phyloP scores from a whole-genome alignment of 805 yeast genomes.

The Candida qinlingensis region DNA sequence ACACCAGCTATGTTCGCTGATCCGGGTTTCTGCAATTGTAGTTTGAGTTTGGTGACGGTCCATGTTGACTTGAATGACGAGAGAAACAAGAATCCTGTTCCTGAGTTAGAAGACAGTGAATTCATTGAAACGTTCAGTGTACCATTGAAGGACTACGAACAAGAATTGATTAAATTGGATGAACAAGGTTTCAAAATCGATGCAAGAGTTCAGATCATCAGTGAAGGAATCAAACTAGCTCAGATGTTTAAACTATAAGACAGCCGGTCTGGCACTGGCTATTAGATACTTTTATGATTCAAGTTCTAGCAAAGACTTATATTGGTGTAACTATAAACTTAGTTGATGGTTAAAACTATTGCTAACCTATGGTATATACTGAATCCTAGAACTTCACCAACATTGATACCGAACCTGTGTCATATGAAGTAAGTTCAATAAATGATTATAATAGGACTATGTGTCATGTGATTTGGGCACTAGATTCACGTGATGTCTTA shows the following conservation, averaged over 20 bases:
- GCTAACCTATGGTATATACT: no score
- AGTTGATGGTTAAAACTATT: no score
- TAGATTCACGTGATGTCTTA: neutral
- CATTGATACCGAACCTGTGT: no score
- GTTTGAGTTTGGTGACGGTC: constrained; percentile 71
- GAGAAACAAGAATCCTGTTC: constrained; percentile 62
- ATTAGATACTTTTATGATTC: no score
- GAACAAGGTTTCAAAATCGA: constrained; percentile 73
- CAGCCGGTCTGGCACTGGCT: no score
- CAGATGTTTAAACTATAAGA: constrained; percentile 25
- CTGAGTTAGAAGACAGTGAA: constrained; percentile 84
- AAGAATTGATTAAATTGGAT: constrained; percentile 45
- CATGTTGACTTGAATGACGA: constrained; percentile 65
- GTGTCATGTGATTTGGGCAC: neutral
- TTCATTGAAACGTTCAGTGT: constrained; percentile 84
- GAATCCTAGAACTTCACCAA: no score
- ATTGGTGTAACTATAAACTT: neutral
- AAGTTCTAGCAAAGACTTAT: neutral
- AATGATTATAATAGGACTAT: no score
- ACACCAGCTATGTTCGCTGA: constrained; percentile 59
- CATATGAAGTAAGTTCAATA: no score
- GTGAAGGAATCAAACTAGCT: constrained; percentile 71
- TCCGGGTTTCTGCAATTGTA: constrained; percentile 90
- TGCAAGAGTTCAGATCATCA: constrained; percentile 82
- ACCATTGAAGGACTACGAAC: constrained; percentile 55